phyloP scores from a whole-genome alignment of 2,329 filamentous ascomycete genomes.

The Zymoseptoria passerinii region DNA sequence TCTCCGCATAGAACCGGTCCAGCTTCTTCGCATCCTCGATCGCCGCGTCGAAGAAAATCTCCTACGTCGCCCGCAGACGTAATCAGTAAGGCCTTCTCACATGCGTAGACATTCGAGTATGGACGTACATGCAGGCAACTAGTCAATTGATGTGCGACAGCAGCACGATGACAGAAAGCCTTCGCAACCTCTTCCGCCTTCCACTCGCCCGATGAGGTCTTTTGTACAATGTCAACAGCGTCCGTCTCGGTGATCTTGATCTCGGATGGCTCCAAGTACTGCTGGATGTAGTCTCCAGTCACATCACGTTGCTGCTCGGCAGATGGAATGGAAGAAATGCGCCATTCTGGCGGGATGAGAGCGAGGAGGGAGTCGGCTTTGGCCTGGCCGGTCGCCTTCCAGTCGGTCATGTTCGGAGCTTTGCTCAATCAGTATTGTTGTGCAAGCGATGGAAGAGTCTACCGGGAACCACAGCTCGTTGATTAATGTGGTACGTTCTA shows the following conservation, averaged over 20 bases:
- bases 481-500: no score
- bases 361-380: conserved; percentile 49
- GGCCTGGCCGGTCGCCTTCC: conserved; percentile 43
- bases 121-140: conserved; percentile 32
- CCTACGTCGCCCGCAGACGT: conserved; percentile 11
- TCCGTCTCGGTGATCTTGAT: conserved; percentile 55
- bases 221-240: conserved; percentile 48
- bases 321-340: conserved; percentile 41
- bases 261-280: conserved; percentile 47
- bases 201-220: conserved; percentile 48
- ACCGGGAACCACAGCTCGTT: no score
- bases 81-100: not conserved
- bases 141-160: conserved; percentile 44
- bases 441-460: no score
- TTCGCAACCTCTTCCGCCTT: conserved; percentile 47
- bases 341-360: conserved; percentile 51
- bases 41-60: conserved; percentile 42
- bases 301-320: conserved; percentile 48
- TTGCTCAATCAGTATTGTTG: not conserved
- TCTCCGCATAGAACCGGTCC: conserved; percentile 33
- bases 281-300: conserved; percentile 48
- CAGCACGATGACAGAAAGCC: conserved; percentile 50
- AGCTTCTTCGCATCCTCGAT: conserved; percentile 35
- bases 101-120: no score
- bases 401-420: conserved; percentile 25